phyloP scores from a whole-genome alignment of 2,329 filamentous ascomycete species.

The Diaporthe ampelina region DNA sequence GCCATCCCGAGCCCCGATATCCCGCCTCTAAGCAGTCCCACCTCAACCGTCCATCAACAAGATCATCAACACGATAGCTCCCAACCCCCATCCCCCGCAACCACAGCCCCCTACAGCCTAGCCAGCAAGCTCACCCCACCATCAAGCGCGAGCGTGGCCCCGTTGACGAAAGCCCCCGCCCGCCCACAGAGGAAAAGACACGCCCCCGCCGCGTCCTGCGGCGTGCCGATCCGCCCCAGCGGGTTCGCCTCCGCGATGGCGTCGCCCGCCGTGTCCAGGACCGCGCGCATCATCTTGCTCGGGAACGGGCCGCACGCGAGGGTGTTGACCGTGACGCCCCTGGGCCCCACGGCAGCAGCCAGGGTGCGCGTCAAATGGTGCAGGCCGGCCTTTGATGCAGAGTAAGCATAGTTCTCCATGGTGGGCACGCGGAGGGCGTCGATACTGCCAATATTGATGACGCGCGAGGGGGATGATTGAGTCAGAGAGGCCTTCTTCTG shows the following conservation, averaged over 20 bases:
- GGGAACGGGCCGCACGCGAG: constrained; percentile 80
- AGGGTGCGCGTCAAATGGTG: constrained; percentile 74
- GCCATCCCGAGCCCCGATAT: background rate
- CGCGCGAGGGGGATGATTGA: constrained; percentile 62
- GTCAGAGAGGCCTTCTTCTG: constrained; percentile 57
- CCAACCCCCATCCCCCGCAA: too few species aligned
- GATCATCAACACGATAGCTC: too few species aligned
- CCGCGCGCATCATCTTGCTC: constrained; percentile 77
- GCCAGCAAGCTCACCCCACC: constrained; percentile 64
- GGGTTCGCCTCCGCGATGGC: constrained; percentile 72
- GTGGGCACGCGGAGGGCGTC: constrained; percentile 73
- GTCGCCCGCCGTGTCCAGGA: constrained; percentile 68
- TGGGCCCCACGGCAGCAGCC: constrained; percentile 70
- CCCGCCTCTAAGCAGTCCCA: background rate
- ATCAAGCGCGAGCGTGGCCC: constrained; percentile 74
- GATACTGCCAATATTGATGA: constrained; percentile 76
- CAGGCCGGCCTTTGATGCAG: constrained; percentile 72
- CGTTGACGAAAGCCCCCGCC: constrained; percentile 77
- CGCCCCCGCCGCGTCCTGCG: constrained; percentile 78
- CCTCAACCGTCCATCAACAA: background rate
- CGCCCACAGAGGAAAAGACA: constrained; percentile 78
- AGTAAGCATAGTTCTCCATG: constrained; percentile 73
- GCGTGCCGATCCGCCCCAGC: constrained; percentile 74
- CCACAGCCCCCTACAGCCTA: constrained; percentile 60
- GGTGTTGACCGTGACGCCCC: constrained; percentile 75